phyloP scores from a whole-genome alignment of 179 eudicot genomes.

The Vitellaria paradoxa region DNA sequence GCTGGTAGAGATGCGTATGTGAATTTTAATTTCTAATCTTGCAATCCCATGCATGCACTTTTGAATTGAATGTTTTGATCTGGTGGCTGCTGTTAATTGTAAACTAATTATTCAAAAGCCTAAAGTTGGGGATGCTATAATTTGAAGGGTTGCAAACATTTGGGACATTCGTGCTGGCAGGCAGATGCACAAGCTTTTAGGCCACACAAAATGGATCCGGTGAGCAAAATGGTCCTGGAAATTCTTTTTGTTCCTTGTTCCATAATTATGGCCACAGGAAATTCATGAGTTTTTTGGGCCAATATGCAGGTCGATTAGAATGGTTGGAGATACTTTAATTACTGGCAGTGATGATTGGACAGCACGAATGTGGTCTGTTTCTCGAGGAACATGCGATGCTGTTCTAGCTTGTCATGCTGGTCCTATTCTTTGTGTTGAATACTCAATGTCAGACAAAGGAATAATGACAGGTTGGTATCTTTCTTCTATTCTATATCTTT shows the following conservation, averaged over 20 bases:
- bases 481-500: neutral
- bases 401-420: slow-evolving; percentile 79
- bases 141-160: slow-evolving; percentile 53
- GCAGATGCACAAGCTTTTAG: slow-evolving; percentile 88
- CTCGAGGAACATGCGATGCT: slow-evolving; percentile 81
- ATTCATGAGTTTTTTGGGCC: slow-evolving; percentile 7
- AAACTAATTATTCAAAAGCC: neutral
- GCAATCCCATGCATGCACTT: neutral
- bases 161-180: slow-evolving; percentile 97
- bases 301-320: slow-evolving; percentile 65
- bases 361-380: slow-evolving; percentile 87
- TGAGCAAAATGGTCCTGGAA: slow-evolving; percentile 15
- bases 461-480: slow-evolving; percentile 54
- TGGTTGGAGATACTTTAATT: slow-evolving; percentile 87
- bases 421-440: slow-evolving; percentile 62
- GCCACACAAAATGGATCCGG: slow-evolving; percentile 90
- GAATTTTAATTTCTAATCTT: neutral
- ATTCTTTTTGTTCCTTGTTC: slow-evolving; percentile 6
- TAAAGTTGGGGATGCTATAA: neutral
- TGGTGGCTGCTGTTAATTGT: neutral
- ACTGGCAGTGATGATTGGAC: slow-evolving; percentile 99
- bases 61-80: neutral
- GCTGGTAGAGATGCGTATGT: slow-evolving; percentile 81
- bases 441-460: slow-evolving; percentile 60
- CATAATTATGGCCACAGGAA: neutral